Percentiles rank a stretch among this genome's conserved stretches.
Conservation (phyloP, 371 early-diverging fungal genomes). For the Pancytospora philotis region DNA sequence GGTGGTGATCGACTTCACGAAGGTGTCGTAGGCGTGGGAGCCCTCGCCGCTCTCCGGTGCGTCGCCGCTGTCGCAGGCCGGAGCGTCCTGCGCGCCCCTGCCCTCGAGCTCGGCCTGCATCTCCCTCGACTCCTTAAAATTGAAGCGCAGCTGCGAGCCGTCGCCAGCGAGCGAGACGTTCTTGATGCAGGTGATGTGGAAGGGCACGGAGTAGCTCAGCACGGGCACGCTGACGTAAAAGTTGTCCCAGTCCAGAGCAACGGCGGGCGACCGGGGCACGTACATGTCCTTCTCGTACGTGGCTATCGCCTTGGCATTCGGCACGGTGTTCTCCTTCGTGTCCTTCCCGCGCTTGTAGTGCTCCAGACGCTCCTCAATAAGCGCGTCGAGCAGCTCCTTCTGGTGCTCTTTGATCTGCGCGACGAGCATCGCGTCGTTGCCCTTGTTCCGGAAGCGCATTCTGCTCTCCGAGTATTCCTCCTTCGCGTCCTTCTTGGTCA, state of each 20-base stretch:
- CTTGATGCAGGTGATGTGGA: conserved; percentile 89
- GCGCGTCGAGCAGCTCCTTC: conserved; percentile 58
- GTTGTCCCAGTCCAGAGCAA: conserved; percentile 74
- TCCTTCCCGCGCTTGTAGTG: conserved; percentile 41
- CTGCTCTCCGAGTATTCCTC: conserved; percentile 29
- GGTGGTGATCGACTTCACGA: conserved; percentile 47
- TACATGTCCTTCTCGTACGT: conserved; percentile 54
- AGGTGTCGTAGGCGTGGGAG: neutral
- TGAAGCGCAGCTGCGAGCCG: conserved; percentile 75
- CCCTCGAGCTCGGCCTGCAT: conserved; percentile 64
- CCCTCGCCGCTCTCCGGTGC: neutral
- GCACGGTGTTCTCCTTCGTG: conserved; percentile 14
- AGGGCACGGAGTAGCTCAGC: conserved; percentile 87
- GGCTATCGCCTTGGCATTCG: conserved; percentile 9
- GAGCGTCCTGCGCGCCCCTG: conserved; percentile 70
- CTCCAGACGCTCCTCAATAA: conserved; percentile 54
- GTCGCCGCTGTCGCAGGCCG: neutral
- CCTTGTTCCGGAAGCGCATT: conserved; percentile 52
- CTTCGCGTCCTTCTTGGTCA: conserved; percentile 24
- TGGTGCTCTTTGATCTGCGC: conserved; percentile 59
- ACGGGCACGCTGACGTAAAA: conserved; percentile 84
- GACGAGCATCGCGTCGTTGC: conserved; percentile 52
- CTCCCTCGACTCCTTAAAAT: conserved; percentile 77
- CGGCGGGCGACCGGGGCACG: conserved; percentile 60
- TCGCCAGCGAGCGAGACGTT: conserved; percentile 87